Base-by-base conservation (phyloP, 2,329 filamentous ascomycete species). In the Pestalotiopsis sp. region DNA sequence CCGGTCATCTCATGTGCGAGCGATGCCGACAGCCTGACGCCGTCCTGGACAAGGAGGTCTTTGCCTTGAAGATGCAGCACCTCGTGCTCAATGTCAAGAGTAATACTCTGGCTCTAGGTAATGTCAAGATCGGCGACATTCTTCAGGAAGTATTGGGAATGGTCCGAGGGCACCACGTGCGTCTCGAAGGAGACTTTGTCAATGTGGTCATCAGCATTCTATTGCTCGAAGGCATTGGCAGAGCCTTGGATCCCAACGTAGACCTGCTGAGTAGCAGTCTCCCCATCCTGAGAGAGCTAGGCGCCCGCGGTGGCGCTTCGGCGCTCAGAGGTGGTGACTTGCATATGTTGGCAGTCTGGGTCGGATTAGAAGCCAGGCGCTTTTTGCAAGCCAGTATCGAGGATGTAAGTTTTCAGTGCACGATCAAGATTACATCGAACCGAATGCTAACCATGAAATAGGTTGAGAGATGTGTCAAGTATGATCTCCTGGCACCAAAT, bases 161-260 rank as follows among this genome's bases (percentile, higher is more conserved):
- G 94, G 96, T 99, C 38, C 90, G 96, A 67, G 84, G 86, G 11
- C 96, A 99, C 78, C 96, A 99, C 77, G 96, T 99, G 4, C 88
- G 96, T 9, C 87, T 99, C 65, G 96, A 99, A 80, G 96, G 96
- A 9, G 96, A 99, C 79, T 99, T 98, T 78, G 94, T 99, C 78
- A 99, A 99, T 77, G 96, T 99, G 4, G 95, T 99, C 38, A 92
- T 99, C 69, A 97, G 94, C 69, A 98, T 98, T 66, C 83, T 99
- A 41, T 86, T 99, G 2, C 86, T 99, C 1, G 96, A 99, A 79
- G 96, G 96, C 6, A 99, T 98, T 75, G 96, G 96, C 0, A 88
- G 96, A 70, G 93, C 87, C 69, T 82, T 99, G 17, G 92, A 98
- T 78, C 95, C 96, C 0, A 86, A 95, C 66, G 84, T 98, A 61